These are phyloP conservation scores for Camelina sativa DNA, from an alignment of 345 rosid genomes.

Conservation along the genomic window DNA sequence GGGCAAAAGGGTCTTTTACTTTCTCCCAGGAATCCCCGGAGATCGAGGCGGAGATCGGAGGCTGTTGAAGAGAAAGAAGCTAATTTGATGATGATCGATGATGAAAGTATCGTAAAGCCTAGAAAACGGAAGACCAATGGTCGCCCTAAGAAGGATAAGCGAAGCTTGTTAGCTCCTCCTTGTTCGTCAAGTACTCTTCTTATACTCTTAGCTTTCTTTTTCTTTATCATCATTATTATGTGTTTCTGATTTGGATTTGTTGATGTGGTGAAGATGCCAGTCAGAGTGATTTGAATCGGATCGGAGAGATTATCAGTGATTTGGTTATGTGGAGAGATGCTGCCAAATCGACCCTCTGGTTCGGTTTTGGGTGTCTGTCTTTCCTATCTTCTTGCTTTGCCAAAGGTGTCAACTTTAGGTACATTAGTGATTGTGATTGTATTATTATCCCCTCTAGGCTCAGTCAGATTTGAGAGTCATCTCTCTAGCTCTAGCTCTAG, in stretches of 20 bases:
- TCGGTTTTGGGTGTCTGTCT: conserved; percentile 75
- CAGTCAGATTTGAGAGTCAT: no score
- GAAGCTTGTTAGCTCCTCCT: conserved; percentile 47
- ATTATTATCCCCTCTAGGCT: background rate
- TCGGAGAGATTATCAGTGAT: conserved; percentile 62
- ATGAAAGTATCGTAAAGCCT: conserved; percentile 44
- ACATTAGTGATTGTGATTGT: background rate
- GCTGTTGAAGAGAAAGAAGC: conserved; percentile 58
- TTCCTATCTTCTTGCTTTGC: conserved; percentile 83
- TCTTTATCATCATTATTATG: background rate
- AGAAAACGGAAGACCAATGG: conserved; percentile 62
- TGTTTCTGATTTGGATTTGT: background rate
- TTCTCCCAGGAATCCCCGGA: conserved; percentile 64
- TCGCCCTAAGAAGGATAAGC: conserved; percentile 74
- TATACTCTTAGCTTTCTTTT: background rate
- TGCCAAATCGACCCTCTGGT: conserved; percentile 90
- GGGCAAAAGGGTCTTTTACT: conserved; percentile 53
- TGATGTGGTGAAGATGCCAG: conserved; percentile 51
- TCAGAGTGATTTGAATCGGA: conserved; percentile 58
- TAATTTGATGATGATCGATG: conserved; percentile 48
- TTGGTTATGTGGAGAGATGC: conserved; percentile 84
- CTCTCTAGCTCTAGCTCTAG: no score
- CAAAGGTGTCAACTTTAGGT: conserved; percentile 79
- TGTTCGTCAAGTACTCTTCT: conserved; percentile 52
- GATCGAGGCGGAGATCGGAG: conserved; percentile 69